phyloP scores from a whole-genome alignment of 2,329 filamentous ascomycete species.

The Ophiosphaerella narmari region DNA sequence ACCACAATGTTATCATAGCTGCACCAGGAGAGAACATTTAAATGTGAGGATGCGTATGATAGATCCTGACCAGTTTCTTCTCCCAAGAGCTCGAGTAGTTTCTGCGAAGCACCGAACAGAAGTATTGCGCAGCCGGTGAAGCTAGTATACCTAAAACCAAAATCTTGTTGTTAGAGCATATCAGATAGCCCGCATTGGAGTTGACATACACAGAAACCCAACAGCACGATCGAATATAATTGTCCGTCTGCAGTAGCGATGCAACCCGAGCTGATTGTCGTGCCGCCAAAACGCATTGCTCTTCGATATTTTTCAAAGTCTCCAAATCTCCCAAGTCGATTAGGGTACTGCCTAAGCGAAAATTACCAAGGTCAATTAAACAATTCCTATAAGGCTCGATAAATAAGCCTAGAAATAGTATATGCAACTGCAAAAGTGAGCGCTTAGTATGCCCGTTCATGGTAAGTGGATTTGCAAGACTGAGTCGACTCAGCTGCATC shows the following conservation, averaged over 20 bases:
- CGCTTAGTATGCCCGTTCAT: slow-evolving; percentile 8
- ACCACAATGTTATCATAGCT: slow-evolving; percentile 10
- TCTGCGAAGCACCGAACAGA: slow-evolving; percentile 14
- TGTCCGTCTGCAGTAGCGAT: slow-evolving; percentile 7
- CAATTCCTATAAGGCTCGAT: slow-evolving; percentile 6
- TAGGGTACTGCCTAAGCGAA: slow-evolving; percentile 2
- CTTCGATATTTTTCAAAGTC: slow-evolving; percentile 3
- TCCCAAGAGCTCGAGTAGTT: slow-evolving; percentile 5
- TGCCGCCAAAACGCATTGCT: slow-evolving; percentile 11
- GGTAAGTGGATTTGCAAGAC: slow-evolving; percentile 4
- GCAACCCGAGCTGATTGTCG: slow-evolving; percentile 8
- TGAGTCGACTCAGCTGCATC: slow-evolving; percentile 13
- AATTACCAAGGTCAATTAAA: slow-evolving; percentile 5
- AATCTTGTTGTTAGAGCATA: slow-evolving; percentile 4
- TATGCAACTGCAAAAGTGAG: slow-evolving; percentile 10
- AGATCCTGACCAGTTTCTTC: slow-evolving; percentile 13
- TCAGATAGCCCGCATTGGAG: not conserved
- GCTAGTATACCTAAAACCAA: slow-evolving; percentile 10
- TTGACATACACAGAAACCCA: slow-evolving; percentile 10
- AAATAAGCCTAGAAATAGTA: slow-evolving; percentile 11
- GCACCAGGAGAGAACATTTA: slow-evolving; percentile 11
- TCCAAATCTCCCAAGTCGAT: not conserved
- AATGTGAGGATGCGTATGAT: slow-evolving; percentile 11
- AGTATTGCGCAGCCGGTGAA: slow-evolving; percentile 12
- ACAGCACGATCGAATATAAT: slow-evolving; percentile 6